Conservation (phyloP, 2,329 filamentous ascomycete species). For the Myriosclerotinia duriaeana region DNA sequence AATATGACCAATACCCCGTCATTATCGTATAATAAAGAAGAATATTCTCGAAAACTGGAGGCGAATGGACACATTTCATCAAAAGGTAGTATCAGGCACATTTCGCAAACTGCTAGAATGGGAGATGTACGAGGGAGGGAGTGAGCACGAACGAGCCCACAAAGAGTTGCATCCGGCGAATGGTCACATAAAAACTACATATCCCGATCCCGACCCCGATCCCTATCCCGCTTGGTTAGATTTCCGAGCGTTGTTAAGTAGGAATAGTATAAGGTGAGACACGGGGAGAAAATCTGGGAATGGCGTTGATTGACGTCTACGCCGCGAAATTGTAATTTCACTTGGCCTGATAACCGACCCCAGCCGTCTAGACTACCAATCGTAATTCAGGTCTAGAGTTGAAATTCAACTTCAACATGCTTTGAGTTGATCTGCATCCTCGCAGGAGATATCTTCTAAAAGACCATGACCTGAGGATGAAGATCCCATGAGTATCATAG, state of each 20-base stretch:
- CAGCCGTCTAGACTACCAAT: background rate
- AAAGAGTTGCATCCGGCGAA: background rate
- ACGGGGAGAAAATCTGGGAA: constrained; percentile 1
- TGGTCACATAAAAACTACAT: background rate
- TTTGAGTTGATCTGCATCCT: constrained; percentile 11
- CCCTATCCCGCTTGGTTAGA: background rate
- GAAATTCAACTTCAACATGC: constrained; percentile 13
- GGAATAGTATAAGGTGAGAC: background rate
- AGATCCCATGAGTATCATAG: constrained; percentile 18
- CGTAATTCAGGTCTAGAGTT: background rate
- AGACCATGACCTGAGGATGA: constrained; percentile 8
- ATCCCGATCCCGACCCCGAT: background rate
- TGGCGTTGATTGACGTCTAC: background rate
- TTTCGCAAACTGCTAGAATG: constrained; percentile 16
- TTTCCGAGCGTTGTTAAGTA: background rate
- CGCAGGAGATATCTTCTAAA: constrained; percentile 5
- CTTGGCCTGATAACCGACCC: background rate
- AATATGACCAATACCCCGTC: constrained; percentile 1
- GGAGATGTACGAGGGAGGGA: constrained; percentile 1
- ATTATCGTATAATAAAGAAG: background rate
- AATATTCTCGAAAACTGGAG: background rate
- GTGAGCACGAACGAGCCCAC: constrained; percentile 5
- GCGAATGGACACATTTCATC: background rate
- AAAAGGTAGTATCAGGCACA: background rate
- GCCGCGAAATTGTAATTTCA: constrained; percentile 18